Evolutionary conservation across 1,284 basidiomycete genomes (phyloP).

Genomic region (Cutaneotrichosporon arboriforme): DNA sequence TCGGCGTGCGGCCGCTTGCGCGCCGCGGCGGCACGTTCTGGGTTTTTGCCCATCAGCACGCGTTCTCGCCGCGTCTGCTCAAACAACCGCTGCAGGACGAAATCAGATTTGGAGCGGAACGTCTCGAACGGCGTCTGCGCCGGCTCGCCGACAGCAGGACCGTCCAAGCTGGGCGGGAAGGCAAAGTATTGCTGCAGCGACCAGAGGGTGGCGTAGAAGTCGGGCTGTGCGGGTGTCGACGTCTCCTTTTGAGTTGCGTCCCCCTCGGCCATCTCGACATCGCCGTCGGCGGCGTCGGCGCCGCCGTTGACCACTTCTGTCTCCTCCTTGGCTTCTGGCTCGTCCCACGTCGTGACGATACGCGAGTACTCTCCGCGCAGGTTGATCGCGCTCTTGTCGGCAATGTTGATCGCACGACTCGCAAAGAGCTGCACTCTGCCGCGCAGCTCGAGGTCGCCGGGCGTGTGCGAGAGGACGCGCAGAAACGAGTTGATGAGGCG

Average conservation of each 20-base stretch:
- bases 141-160: conserved; percentile 23
- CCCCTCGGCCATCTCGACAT: conserved; percentile 6
- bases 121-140: conserved; percentile 30
- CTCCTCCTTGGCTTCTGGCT: conserved; percentile 3
- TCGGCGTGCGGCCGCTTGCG: conserved; percentile 29
- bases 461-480: conserved; percentile 36
- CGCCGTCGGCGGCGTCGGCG: background rate
- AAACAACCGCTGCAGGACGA: conserved; percentile 37
- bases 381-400: conserved; percentile 45
- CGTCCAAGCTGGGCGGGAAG: conserved; percentile 38
- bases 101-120: conserved; percentile 37
- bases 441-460: conserved; percentile 39
- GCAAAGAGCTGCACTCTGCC: conserved; percentile 43
- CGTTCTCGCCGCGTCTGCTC: conserved; percentile 35
- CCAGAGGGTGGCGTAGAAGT: conserved; percentile 46
- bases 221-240: conserved; percentile 15
- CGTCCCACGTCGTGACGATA: conserved; percentile 39
- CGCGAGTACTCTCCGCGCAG: conserved; percentile 41
- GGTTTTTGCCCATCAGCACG: conserved; percentile 29
- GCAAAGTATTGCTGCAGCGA: conserved; percentile 45
- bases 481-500: conserved; percentile 42
- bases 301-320: conserved; percentile 1
- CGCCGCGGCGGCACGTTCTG: conserved; percentile 7
- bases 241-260: background rate
- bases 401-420: conserved; percentile 36